Conservation (phyloP, 2,329 filamentous ascomycete species). For the Microsporum ferrugineum region DNA sequence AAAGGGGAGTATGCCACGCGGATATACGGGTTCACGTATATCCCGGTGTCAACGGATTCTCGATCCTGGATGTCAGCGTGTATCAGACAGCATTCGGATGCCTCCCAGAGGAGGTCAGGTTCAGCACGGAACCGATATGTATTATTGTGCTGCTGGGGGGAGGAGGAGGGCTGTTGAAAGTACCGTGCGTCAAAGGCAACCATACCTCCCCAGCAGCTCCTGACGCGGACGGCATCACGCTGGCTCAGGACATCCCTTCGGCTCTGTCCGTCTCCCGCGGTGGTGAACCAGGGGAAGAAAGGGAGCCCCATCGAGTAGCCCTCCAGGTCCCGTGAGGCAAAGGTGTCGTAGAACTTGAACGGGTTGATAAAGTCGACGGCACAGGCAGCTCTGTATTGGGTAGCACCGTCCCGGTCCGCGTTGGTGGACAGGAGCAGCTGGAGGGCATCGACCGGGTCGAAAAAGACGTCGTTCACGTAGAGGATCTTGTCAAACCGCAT, state of each 20-base stretch:
- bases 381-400: constrained; percentile 58
- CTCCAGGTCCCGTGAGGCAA: constrained; percentile 59
- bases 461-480: constrained; percentile 57
- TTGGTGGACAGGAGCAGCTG: constrained; percentile 54
- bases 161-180: constrained; percentile 25
- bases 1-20: constrained; percentile 54
- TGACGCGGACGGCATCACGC: constrained; percentile 52
- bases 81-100: constrained; percentile 53
- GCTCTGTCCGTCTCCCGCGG: constrained; percentile 39
- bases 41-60: constrained; percentile 40
- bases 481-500: constrained; percentile 45
- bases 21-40: constrained; percentile 66
- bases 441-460: constrained; percentile 47
- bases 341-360: constrained; percentile 67
- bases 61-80: constrained; percentile 39
- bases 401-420: constrained; percentile 39
- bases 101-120: constrained; percentile 50
- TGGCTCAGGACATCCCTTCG: constrained; percentile 52
- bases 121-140: constrained; percentile 49
- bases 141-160: constrained; percentile 18
- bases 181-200: constrained; percentile 41
- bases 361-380: constrained; percentile 64
- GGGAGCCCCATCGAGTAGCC: constrained; percentile 58
- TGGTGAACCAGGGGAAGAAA: constrained; percentile 61
- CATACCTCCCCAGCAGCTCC: constrained; percentile 70